A percentile compares a stretch with the other conserved stretches of the same genome.
These are phyloP conservation scores for Ogataea henricii DNA, from an alignment of 805 yeast genomes.

Conservation along the genomic window DNA sequence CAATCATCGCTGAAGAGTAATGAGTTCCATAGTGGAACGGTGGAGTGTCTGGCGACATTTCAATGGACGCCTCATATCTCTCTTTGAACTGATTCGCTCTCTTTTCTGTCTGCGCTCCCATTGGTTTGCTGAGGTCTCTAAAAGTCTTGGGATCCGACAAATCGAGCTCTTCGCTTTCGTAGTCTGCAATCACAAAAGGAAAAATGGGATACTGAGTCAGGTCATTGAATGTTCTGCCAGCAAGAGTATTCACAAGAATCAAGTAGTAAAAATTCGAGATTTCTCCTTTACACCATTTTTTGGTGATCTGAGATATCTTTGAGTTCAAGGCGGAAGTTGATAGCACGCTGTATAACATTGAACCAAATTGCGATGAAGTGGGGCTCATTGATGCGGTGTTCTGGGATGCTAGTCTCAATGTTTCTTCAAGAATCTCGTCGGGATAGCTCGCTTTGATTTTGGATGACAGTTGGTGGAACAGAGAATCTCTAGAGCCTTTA, in stretches of 20 bases:
- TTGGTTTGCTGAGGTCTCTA: constrained; percentile 81
- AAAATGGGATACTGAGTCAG: constrained; percentile 88
- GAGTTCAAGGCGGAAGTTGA: constrained; percentile 23
- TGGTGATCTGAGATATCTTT: constrained; percentile 51
- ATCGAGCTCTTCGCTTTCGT: constrained; percentile 70
- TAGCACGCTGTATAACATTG: constrained; percentile 49
- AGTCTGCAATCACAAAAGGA: constrained; percentile 90
- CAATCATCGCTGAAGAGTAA: constrained; percentile 93
- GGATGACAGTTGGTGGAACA: constrained; percentile 50
- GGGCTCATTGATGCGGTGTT: constrained; percentile 21
- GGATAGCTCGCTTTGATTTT: constrained; percentile 51
- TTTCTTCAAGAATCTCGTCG: constrained; percentile 57
- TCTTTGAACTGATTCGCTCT: constrained; percentile 68
- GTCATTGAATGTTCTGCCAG: constrained; percentile 89
- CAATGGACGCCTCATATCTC: constrained; percentile 68
- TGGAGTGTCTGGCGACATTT: constrained; percentile 54
- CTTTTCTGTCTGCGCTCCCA: constrained; percentile 78
- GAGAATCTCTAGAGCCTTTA: constrained; percentile 53
- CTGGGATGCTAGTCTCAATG: constrained; percentile 50
- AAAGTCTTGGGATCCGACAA: constrained; percentile 59
- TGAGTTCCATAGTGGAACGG: constrained; percentile 94
- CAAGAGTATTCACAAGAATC: constrained; percentile 77
- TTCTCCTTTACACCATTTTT: constrained; percentile 74
- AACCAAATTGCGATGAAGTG: constrained; percentile 33
- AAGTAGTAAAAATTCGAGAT: constrained; percentile 82